Percentiles rank a stretch among this genome's conserved stretches.
Conservation (phyloP, 345 rosid species). For the Gossypioides kirkii region DNA sequence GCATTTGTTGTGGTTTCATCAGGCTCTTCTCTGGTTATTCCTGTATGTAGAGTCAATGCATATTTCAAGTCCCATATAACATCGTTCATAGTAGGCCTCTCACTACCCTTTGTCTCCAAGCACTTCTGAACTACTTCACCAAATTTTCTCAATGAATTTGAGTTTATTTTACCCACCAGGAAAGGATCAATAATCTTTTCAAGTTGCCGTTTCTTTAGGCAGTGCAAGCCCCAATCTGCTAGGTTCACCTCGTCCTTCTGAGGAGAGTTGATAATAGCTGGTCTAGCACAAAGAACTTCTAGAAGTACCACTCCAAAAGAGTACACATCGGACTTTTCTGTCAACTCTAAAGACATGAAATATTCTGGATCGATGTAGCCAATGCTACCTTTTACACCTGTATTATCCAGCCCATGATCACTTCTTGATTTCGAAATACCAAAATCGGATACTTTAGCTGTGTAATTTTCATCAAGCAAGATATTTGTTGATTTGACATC, state of each 20-base stretch:
- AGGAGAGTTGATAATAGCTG: slow-evolving; percentile 27
- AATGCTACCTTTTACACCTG: slow-evolving; percentile 45
- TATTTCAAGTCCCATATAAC: slow-evolving; percentile 61
- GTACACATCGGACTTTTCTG: slow-evolving; percentile 55
- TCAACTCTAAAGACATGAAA: slow-evolving; percentile 34
- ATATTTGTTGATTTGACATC: slow-evolving; percentile 60
- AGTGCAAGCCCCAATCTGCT: slow-evolving; percentile 44
- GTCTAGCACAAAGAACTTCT: slow-evolving; percentile 52
- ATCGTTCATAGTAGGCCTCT: slow-evolving; percentile 55
- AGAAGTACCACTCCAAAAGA: slow-evolving; percentile 57
- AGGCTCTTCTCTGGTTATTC: slow-evolving; percentile 20
- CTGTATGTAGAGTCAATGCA: slow-evolving; percentile 37
- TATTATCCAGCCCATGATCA: slow-evolving; percentile 32
- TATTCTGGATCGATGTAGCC: slow-evolving; percentile 64
- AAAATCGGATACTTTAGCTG: slow-evolving; percentile 57
- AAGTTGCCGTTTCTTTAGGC: slow-evolving; percentile 28
- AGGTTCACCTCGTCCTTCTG: slow-evolving; percentile 40
- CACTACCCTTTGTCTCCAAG: slow-evolving; percentile 37
- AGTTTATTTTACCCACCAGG: slow-evolving; percentile 28
- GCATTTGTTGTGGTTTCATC: not conserved
- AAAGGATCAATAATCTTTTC: slow-evolving; percentile 40
- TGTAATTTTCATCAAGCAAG: slow-evolving; percentile 35
- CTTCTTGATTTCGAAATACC: slow-evolving; percentile 44
- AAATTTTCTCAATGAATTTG: slow-evolving; percentile 44
- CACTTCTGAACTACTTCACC: slow-evolving; percentile 49